Percentiles rank a stretch among this genome's conserved stretches.
phyloP scores from a whole-genome alignment of 306 rosid species.

The Rubus parviflorus region DNA sequence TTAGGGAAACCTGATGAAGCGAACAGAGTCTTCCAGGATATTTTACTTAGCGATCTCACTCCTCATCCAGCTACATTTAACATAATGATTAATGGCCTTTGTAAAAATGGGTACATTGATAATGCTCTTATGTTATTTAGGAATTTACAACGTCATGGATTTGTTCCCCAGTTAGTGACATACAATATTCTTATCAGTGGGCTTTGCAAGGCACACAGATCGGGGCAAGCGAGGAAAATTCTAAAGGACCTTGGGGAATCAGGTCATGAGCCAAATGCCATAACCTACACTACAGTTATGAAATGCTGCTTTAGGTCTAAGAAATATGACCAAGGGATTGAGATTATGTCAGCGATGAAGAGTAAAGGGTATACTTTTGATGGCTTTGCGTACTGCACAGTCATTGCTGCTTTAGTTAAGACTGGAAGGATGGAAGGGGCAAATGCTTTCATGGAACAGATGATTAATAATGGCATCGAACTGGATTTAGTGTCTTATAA shows the following conservation, averaged over 20 bases:
- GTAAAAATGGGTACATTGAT: conserved; percentile 53
- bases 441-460: conserved; percentile 36
- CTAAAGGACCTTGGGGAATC: conserved; percentile 56
- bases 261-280: conserved; percentile 50
- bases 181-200: conserved; percentile 74
- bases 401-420: conserved; percentile 63
- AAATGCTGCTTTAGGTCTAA: conserved; percentile 58
- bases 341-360: conserved; percentile 63
- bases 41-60: conserved; percentile 33
- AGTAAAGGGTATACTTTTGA: conserved; percentile 61
- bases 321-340: conserved; percentile 54
- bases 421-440: conserved; percentile 62
- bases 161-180: conserved; percentile 58
- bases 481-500: conserved; percentile 65
- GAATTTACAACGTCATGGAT: conserved; percentile 54
- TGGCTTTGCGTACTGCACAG: conserved; percentile 75
- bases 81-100: conserved; percentile 67
- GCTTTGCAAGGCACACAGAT: conserved; percentile 59
- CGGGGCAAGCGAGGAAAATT: conserved; percentile 43
- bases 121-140: conserved; percentile 65
- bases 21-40: conserved; percentile 46
- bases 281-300: conserved; percentile 72
- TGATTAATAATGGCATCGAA: conserved; percentile 51
- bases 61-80: conserved; percentile 52
- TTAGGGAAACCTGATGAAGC: conserved; percentile 78